phyloP scores from a whole-genome alignment of 768 basidiomycete species.

The Phylloporus sp. region DNA sequence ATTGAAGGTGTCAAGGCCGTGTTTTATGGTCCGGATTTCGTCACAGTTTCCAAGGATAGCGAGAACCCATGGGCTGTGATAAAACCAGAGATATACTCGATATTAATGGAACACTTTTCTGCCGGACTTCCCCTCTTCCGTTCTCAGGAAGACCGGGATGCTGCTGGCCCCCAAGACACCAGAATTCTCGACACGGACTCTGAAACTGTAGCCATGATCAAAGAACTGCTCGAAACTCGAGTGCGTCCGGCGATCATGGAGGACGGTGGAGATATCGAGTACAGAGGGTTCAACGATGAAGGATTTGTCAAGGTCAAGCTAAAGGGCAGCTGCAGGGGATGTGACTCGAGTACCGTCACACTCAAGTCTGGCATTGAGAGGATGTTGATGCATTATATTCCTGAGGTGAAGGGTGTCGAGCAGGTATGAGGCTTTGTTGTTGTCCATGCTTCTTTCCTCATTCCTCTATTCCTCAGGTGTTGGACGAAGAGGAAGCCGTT shows the following conservation, averaged over 20 bases:
- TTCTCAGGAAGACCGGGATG: slow-evolving; percentile 71
- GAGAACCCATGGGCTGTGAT: slow-evolving; percentile 84
- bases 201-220: slow-evolving; percentile 98
- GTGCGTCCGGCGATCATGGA: slow-evolving; percentile 98
- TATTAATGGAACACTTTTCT: slow-evolving; percentile 96
- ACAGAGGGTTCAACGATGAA: slow-evolving; percentile 80
- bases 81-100: slow-evolving; percentile 95
- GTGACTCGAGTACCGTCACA: slow-evolving; percentile 90
- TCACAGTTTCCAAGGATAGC: slow-evolving; percentile 88
- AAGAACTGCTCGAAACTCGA: slow-evolving; percentile 91
- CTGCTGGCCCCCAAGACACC: slow-evolving; percentile 89
- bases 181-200: slow-evolving; percentile 90
- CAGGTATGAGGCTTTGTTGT: slow-evolving; percentile 47
- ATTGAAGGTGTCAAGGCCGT: slow-evolving; percentile 85
- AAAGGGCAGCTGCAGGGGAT: slow-evolving; percentile 97
- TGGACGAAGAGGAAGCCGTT: slow-evolving; percentile 86
- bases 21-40: slow-evolving; percentile 98
- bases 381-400: slow-evolving; percentile 99
- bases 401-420: slow-evolving; percentile 88
- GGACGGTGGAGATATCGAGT: slow-evolving; percentile 98
- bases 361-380: slow-evolving; percentile 96
- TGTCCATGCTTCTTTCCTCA: slow-evolving; percentile 4
- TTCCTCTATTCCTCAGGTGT: slow-evolving; percentile 45
- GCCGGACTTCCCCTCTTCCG: slow-evolving; percentile 85
- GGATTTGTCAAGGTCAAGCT: slow-evolving; percentile 84